These are phyloP conservation scores for Spiromastix sp. DNA, from an alignment of 2,329 filamentous ascomycete genomes.

Conservation along the genomic window DNA sequence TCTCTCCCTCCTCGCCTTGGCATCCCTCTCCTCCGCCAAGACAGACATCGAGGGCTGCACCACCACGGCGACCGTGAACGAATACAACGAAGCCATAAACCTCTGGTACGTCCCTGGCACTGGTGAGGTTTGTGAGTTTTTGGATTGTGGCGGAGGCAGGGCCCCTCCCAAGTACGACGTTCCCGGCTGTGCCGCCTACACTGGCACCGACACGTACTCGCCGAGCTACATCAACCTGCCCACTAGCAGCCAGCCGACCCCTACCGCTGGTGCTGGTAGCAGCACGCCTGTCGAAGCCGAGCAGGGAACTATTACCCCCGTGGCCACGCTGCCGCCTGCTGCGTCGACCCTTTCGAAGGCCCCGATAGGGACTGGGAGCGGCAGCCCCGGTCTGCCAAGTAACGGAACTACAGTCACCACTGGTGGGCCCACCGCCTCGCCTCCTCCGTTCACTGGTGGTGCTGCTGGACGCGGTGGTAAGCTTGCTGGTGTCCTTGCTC, in stretches of 20 bases:
- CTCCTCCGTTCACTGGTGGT: no score
- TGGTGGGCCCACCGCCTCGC: not conserved
- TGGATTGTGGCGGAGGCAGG: not conserved
- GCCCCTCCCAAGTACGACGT: not conserved
- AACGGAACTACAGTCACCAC: not conserved
- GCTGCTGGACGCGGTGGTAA: not conserved
- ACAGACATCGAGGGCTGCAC: not conserved
- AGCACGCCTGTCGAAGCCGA: not conserved
- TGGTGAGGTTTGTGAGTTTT: not conserved
- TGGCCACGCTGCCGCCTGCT: not conserved
- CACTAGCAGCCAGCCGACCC: not conserved
- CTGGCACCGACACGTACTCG: not conserved
- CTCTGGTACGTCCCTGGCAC: not conserved
- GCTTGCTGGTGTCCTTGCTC: not conserved
- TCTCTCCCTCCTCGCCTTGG: not conserved
- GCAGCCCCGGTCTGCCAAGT: no score
- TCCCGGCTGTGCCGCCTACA: not conserved
- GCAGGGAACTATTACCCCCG: not conserved
- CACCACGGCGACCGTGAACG: not conserved
- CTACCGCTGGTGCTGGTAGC: no score
- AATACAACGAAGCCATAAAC: not conserved
- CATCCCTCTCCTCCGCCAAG: not conserved
- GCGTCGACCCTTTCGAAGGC: no score
- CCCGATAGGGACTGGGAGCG: no score
- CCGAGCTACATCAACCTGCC: not conserved